Conservation (phyloP, 768 basidiomycete genomes). For the Trametes meyenii region DNA sequence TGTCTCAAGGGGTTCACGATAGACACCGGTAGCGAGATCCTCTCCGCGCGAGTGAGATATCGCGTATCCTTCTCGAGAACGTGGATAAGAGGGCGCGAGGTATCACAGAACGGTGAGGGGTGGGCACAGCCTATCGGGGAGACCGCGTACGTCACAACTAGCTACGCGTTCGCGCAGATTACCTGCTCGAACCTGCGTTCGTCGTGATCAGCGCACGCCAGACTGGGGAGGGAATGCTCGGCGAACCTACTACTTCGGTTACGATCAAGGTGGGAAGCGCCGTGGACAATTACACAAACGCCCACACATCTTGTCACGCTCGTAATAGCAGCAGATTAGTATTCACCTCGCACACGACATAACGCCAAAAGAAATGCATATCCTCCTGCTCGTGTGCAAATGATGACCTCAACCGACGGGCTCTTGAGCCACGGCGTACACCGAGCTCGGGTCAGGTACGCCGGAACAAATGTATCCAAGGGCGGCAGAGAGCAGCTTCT, state of each 20-base stretch:
- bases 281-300: background rate
- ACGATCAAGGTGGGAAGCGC: background rate
- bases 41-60: conserved; percentile 4
- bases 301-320: background rate
- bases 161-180: background rate
- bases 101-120: conserved; percentile 4
- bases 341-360: background rate
- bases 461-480: conserved; percentile 20
- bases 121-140: background rate
- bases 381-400: background rate
- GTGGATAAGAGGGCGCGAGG: background rate
- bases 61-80: conserved; percentile 7
- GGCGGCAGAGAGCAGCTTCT: background rate
- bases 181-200: background rate
- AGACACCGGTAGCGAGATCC: conserved; percentile 19
- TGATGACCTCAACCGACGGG: background rate
- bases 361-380: background rate
- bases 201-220: conserved; percentile 13
- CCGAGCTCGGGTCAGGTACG: conserved; percentile 14
- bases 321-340: background rate
- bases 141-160: background rate
- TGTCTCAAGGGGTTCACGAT: conserved; percentile 11
- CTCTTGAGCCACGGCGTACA: conserved; percentile 1
- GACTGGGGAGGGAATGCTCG: background rate
- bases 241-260: background rate